Percentiles rank a stretch among this genome's conserved stretches.
These are phyloP conservation scores for Escallonia rubra DNA, from an alignment of 129 eudicot genomes.

Conservation along the genomic window DNA sequence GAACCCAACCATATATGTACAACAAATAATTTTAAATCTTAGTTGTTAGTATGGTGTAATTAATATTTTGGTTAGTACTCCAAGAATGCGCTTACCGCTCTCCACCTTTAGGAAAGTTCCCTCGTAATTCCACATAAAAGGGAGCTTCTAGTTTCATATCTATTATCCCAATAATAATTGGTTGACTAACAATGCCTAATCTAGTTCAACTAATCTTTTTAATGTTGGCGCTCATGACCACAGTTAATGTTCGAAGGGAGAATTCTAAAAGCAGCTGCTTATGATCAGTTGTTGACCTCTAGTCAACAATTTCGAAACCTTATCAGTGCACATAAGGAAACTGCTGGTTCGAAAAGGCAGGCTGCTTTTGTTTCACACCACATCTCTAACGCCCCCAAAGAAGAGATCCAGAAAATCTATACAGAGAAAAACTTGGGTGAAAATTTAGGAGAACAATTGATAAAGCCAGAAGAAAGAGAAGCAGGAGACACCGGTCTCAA, in stretches of 20 bases:
- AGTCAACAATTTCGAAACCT: slow-evolving; percentile 49
- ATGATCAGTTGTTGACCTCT: slow-evolving; percentile 36
- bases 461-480: slow-evolving; percentile 65
- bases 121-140: no score
- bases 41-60: no score
- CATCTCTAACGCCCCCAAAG: slow-evolving; percentile 11
- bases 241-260: slow-evolving; percentile 62
- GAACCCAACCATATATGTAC: no score
- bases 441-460: slow-evolving; percentile 44
- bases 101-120: no score
- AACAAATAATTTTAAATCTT: no score
- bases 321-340: slow-evolving; percentile 34
- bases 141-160: no score
- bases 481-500: slow-evolving; percentile 52
- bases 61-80: no score
- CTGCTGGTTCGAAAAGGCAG: slow-evolving; percentile 15
- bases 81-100: no score
- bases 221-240: no score
- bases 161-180: no score
- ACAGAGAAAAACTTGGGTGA: slow-evolving; percentile 12
- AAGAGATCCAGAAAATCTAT: slow-evolving; percentile 24
- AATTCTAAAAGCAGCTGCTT: slow-evolving; percentile 40
- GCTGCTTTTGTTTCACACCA: slow-evolving; percentile 5
- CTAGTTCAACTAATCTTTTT: no score
- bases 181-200: no score